Conservation (phyloP, 495 filamentous ascomycete species). For the Pseudevernia furfuracea region DNA sequence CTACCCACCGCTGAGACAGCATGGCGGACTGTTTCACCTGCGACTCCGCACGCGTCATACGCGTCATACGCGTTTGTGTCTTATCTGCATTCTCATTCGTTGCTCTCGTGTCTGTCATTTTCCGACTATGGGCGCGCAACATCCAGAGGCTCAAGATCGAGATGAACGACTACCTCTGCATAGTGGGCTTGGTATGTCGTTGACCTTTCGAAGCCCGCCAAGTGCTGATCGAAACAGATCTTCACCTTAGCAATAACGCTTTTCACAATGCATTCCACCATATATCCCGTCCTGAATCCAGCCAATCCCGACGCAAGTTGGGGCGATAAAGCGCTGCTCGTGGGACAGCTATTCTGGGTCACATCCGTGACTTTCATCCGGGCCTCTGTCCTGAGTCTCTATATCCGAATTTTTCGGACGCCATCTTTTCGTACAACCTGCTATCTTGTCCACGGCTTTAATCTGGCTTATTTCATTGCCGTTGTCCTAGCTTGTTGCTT, state of each 20-base stretch:
- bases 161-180: conserved; percentile 19
- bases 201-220: background rate
- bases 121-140: conserved; percentile 18
- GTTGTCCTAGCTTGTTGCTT: conserved; percentile 31
- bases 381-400: conserved; percentile 37
- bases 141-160: conserved; percentile 11
- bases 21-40: conserved; percentile 10
- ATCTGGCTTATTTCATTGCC: conserved; percentile 14
- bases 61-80: conserved; percentile 14
- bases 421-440: conserved; percentile 32
- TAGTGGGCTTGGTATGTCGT: conserved; percentile 14
- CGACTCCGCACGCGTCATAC: conserved; percentile 11
- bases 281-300: background rate
- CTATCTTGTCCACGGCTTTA: conserved; percentile 23
- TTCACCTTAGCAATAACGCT: conserved; percentile 11
- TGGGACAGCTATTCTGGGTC: conserved; percentile 27
- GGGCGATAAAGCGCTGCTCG: conserved; percentile 9
- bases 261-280: conserved; percentile 10
- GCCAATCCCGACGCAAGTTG: background rate
- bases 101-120: conserved; percentile 6
- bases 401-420: conserved; percentile 33
- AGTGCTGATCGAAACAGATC: conserved; percentile 1
- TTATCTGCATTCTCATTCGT: conserved; percentile 15
- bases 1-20: background rate
- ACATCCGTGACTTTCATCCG: conserved; percentile 30